Evolutionary conservation across 1,284 basidiomycete genomes (phyloP).

Genomic region (Cryptococcus sp.): DNA sequence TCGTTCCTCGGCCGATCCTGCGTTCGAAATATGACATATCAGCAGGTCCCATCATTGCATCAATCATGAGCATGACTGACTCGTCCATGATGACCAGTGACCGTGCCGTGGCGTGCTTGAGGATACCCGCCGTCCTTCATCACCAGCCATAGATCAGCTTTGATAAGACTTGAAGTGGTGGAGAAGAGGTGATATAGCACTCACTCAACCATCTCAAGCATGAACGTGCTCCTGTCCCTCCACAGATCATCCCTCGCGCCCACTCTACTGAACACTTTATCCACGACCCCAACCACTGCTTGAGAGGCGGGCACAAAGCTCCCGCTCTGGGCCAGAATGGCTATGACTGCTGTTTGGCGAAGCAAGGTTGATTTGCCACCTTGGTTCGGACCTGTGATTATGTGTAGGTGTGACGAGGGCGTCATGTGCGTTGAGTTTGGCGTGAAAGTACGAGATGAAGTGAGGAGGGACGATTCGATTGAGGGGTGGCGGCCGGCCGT

Average conservation of each 20-base stretch:
- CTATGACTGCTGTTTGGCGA: slow-evolving; percentile 86
- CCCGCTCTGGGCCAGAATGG: slow-evolving; percentile 88
- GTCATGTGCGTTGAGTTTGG: slow-evolving; percentile 75
- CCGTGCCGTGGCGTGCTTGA: slow-evolving; percentile 74
- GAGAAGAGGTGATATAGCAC: not conserved
- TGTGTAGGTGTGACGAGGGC: slow-evolving; percentile 63
- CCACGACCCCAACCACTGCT: slow-evolving; percentile 81
- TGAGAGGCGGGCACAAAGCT: slow-evolving; percentile 86
- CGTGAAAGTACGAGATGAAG: slow-evolving; percentile 72
- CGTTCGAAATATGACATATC: not conserved
- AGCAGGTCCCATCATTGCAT: not conserved
- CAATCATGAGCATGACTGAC: slow-evolving; percentile 22
- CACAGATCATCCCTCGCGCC: slow-evolving; percentile 95
- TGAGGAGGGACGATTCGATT: slow-evolving; percentile 84
- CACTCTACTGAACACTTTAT: slow-evolving; percentile 89
- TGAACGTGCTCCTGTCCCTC: slow-evolving; percentile 89
- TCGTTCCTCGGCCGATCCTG: slow-evolving; percentile 83
- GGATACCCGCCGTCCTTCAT: not conserved
- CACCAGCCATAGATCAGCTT: too few species aligned
- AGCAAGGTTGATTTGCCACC: slow-evolving; percentile 88
- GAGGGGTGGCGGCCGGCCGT: slow-evolving; percentile 84
- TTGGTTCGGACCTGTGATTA: slow-evolving; percentile 98
- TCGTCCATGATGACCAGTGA: slow-evolving; percentile 97
- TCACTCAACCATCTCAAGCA: slow-evolving; percentile 55
- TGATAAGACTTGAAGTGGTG: too few species aligned